phyloP scores from a whole-genome alignment of 2,329 filamentous ascomycete genomes.

The Trichophyton mentagrophytes region DNA sequence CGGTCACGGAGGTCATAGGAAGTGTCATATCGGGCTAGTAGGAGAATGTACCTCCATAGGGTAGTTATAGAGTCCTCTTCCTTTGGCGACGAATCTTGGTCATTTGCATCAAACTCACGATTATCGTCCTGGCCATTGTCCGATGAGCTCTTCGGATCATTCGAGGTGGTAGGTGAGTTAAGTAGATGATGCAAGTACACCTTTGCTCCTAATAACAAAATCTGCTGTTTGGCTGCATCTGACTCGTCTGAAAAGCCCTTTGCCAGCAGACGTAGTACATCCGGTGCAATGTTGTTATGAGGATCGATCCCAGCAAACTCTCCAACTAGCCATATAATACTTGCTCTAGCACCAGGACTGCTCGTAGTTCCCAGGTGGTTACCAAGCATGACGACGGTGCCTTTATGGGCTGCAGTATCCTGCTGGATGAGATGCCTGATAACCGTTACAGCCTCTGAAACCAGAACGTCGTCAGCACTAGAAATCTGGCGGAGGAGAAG shows the following conservation, averaged over 20 bases:
- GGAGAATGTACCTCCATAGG: conserved; percentile 72
- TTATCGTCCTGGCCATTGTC: conserved; percentile 10
- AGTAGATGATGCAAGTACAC: conserved; percentile 79
- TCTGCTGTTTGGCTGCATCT: conserved; percentile 78
- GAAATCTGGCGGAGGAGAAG: conserved; percentile 79
- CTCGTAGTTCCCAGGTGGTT: conserved; percentile 83
- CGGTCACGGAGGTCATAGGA: conserved; percentile 93
- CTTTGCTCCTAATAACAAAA: conserved; percentile 86
- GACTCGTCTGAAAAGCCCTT: conserved; percentile 75
- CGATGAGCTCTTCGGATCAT: not conserved
- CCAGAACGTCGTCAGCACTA: conserved; percentile 72
- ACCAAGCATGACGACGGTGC: conserved; percentile 76
- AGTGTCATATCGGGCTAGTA: conserved; percentile 80
- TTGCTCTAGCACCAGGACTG: conserved; percentile 77
- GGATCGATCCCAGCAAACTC: conserved; percentile 74
- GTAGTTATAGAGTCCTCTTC: conserved; percentile 53
- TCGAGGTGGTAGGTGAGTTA: conserved; percentile 17
- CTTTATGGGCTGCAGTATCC: conserved; percentile 64
- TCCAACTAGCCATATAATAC: conserved; percentile 93
- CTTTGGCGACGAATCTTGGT: conserved; percentile 16
- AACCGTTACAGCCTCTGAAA: conserved; percentile 86
- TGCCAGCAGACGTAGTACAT: conserved; percentile 76
- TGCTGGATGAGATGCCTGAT: conserved; percentile 93
- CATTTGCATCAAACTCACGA: conserved; percentile 1
- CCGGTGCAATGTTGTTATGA: conserved; percentile 80